Evolutionary conservation across 2,329 filamentous ascomycete species (phyloP), one percentile per base, ranked within the genome.

Genomic region (Amauroascus niger): DNA sequence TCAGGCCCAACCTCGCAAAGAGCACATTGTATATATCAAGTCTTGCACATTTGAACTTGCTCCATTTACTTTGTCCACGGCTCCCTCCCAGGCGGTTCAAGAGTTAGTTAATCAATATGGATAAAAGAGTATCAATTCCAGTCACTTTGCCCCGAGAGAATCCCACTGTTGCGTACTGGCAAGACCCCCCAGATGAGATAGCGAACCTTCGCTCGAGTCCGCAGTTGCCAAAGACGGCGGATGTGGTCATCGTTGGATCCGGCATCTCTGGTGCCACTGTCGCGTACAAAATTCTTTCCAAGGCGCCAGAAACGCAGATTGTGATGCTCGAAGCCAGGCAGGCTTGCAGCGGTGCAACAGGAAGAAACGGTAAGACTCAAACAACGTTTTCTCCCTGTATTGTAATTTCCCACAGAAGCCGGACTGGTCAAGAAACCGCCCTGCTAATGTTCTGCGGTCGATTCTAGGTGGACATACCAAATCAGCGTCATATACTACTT

Each of bases 401-500:
- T 43, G 18, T 6, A 43, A 5, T 35, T 6, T 13, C 16, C n/a
- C 8, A 20, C 16, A 5, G 18, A 51, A 11, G 40, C 13, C 40
- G 8, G 11, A 24, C 7, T 5, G 20, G 7, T n/a, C 18, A 7
- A 24, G 24, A 18, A 52, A 13, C 20, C 37, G 9, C 13, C 33
- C 16, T 3, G 33, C 50, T 37, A 26, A 52, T 37, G n/a, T 20
- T 28, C 11, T 16, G 24, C 14, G 28, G n/a, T 35, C 18, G 20
- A 16, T 30, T 1, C 20, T 45, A 67, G 67, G 74, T 18, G 74
- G 73, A 0, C 74, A 77, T 53, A 77, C 74, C 4, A 77, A 77
- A 63, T 70, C 71, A 24, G 74, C 73, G 11, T 70, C 70, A 18
- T 77, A 77, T 62, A 75, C 76, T 22, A 73, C 73, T 16, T 83